phyloP scores from a whole-genome alignment of 2,329 filamentous ascomycete genomes.

The Colletotrichum navitas region DNA sequence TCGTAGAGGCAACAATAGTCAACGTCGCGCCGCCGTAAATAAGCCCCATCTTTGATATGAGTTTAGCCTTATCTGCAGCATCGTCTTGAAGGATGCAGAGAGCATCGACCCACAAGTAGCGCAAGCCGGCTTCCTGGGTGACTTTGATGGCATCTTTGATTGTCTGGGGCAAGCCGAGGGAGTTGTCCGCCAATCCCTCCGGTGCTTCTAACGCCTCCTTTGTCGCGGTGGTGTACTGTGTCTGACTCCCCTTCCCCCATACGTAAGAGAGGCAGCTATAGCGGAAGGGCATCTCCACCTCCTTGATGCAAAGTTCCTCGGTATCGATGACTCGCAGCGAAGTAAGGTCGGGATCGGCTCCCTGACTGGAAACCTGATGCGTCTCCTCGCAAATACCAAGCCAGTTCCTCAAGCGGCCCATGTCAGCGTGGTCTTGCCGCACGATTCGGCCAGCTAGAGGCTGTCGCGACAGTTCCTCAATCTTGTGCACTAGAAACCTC shows the following conservation, averaged over 20 bases:
- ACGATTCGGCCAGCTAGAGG: neutral
- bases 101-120: conserved; percentile 6
- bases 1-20: neutral
- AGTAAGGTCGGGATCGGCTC: neutral
- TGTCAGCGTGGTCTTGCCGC: neutral
- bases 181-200: neutral
- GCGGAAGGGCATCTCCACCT: neutral
- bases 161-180: neutral
- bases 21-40: neutral
- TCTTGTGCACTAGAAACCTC: neutral
- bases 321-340: neutral
- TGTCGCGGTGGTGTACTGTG: neutral
- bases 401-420: neutral
- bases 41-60: neutral
- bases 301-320: neutral
- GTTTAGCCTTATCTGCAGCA: neutral
- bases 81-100: conserved; percentile 10
- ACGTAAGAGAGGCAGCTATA: neutral
- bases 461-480: neutral
- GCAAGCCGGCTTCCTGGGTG: conserved; percentile 1
- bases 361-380: neutral
- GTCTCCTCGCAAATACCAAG: neutral
- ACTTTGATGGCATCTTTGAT: conserved; percentile 7
- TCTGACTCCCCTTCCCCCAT: neutral
- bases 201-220: neutral